These are phyloP conservation scores for Solanum pimpinellifolium DNA, from an alignment of 257 asterid species.

Conservation along the genomic window DNA sequence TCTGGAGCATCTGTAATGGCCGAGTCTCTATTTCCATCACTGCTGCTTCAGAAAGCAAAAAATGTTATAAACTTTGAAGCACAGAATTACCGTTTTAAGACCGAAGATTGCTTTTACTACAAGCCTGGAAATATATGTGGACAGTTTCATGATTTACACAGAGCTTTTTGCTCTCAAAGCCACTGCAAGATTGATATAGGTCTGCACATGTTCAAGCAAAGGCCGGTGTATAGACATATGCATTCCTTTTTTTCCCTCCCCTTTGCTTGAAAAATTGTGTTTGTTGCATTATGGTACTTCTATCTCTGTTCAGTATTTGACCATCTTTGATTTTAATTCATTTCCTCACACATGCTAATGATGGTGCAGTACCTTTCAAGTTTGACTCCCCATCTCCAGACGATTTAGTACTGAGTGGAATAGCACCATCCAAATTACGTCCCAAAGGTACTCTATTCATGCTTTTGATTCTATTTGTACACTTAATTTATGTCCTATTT, in stretches of 20 bases:
- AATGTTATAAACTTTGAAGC: slow-evolving; percentile 37
- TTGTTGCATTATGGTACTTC: neutral
- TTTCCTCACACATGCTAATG: slow-evolving; percentile 17
- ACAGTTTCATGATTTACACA: slow-evolving; percentile 51
- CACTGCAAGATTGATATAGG: slow-evolving; percentile 61
- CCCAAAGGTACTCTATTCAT: slow-evolving; percentile 38
- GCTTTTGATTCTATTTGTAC: neutral
- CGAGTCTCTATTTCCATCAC: slow-evolving; percentile 85
- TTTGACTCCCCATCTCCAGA: slow-evolving; percentile 81
- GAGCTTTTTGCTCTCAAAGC: slow-evolving; percentile 48
- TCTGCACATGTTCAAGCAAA: slow-evolving; percentile 30
- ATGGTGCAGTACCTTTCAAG: slow-evolving; percentile 74
- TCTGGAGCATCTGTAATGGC: slow-evolving; percentile 87
- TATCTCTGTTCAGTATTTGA: neutral
- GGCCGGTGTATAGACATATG: slow-evolving; percentile 12
- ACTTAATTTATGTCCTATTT: neutral
- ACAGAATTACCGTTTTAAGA: slow-evolving; percentile 38
- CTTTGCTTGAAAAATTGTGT: neutral
- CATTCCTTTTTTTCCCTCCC: neutral
- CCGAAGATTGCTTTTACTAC: slow-evolving; percentile 39
- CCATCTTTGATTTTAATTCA: slow-evolving; percentile 11
- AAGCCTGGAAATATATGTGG: slow-evolving; percentile 44
- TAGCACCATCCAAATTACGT: slow-evolving; percentile 34
- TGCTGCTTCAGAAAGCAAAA: slow-evolving; percentile 45
- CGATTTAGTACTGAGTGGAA: slow-evolving; percentile 58